Evolutionary conservation across 768 basidiomycete species (phyloP), one percentile per base, ranked within the genome.

Genomic region (Brasilioporus rufonigricans): DNA sequence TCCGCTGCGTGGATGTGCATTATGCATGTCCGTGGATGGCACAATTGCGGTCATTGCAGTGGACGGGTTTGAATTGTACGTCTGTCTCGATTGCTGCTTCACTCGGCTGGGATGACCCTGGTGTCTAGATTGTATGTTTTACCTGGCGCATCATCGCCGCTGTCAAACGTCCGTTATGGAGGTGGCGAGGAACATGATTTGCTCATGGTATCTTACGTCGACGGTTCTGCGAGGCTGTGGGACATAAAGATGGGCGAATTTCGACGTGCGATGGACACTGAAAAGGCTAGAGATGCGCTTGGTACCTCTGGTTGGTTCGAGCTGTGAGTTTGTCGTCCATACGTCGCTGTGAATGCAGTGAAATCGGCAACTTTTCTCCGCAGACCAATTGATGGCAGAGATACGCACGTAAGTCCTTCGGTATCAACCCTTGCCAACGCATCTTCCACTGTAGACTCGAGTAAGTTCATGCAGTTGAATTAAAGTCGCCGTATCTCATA

Each of bases 201-300:
- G 54, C 68, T 97, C 27, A 65, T 97, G 48, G 72, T 95, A 7
- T 70, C 88, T 1, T 98, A 98, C 68, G 76, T 76, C 3, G 85
- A 90, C 57, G 84, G 81, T 2, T 82, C 86, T 50, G 91, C 89
- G 1, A 77, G 97, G 39, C 71, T 95, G 2, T 99, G 97, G 93
- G 91, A 98, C 62, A 74, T 86, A 16, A 82, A 83, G 57, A 88
- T 86, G 0, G 80, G 80, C 53, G 94, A 97, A 62, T 87, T 98
- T 61, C 82, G 92, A 79, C 75, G 96, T 46, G 90, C 93, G 0
- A 91, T 91, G 80, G 78, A 78, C 6, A 60, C 76, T 9, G 87
- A 87, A 39, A 93, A 89, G 65, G 92, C 87, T 0, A 80, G 83
- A 47, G 92, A 93, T 46, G 75, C 93, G 52, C 62, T 96, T 5